phyloP scores from a whole-genome alignment of 345 rosid genomes.

The Streptanthus diversifolius region DNA sequence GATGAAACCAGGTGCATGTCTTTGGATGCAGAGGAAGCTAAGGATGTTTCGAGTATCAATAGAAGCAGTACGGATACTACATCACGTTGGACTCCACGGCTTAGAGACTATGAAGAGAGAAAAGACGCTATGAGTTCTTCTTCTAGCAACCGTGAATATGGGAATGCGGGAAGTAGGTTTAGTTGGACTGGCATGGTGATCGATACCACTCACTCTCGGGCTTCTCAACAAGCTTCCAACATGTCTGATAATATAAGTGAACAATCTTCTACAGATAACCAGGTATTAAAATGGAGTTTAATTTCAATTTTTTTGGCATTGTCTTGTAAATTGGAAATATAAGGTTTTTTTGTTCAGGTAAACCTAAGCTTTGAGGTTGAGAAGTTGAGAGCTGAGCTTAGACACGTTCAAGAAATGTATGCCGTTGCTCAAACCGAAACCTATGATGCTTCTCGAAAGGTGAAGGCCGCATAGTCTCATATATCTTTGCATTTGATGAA shows the following conservation, averaged over 20 bases:
- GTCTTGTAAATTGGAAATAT: neutral
- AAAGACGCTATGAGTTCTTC: slow-evolving; percentile 41
- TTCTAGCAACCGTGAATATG: slow-evolving; percentile 40
- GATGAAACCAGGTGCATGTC: slow-evolving; percentile 38
- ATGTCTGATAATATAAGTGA: slow-evolving; percentile 47
- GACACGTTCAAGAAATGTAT: slow-evolving; percentile 72
- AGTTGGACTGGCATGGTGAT: slow-evolving; percentile 32
- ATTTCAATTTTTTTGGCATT: neutral
- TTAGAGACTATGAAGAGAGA: slow-evolving; percentile 42
- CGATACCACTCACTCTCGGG: slow-evolving; percentile 38
- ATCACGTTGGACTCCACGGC: slow-evolving; percentile 33
- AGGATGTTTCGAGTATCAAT: slow-evolving; percentile 31
- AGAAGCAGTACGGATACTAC: slow-evolving; percentile 38
- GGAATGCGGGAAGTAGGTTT: slow-evolving; percentile 28
- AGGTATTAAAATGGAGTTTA: slow-evolving; percentile 37
- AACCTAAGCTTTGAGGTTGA: slow-evolving; percentile 70
- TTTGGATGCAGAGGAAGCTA: slow-evolving; percentile 35
- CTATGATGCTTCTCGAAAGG: slow-evolving; percentile 78
- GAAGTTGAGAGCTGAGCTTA: slow-evolving; percentile 81
- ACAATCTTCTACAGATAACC: slow-evolving; percentile 44
- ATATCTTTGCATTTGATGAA: neutral
- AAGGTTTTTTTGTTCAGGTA: slow-evolving; percentile 37
- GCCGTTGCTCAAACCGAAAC: slow-evolving; percentile 77
- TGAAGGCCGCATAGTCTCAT: slow-evolving; percentile 26
- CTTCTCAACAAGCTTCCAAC: slow-evolving; percentile 56